Base-by-base conservation (phyloP, 1,284 basidiomycete genomes). In the Blastosporella zonata region DNA sequence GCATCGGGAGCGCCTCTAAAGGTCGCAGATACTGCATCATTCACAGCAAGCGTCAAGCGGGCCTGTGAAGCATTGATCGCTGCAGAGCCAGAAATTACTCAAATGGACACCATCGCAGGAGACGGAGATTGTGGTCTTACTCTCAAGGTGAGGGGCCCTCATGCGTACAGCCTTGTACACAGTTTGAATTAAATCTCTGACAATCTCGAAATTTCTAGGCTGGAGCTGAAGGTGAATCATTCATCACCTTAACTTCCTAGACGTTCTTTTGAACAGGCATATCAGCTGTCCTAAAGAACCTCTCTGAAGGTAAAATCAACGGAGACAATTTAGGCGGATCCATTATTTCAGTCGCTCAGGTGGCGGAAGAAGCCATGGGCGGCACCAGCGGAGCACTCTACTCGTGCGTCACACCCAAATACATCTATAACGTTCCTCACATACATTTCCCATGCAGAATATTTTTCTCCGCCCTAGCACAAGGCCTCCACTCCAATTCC, bases 331-430 rank as follows among this genome's bases (percentile, higher is more conserved):
- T 91, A 35, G 75, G 87, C 29, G 71, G 73, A 12, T 66, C 68
- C 37, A 71, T 92, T 48, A 79, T 90, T 31, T 71, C 74, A 3
- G 81, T 95, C 49, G 81, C 91, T 1, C 77, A 82, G 54, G 80
- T 87, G 20, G 84, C 85, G 2, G 91, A 94, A 67, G 84, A 89
- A 58, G 75, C 79, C 44, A 97, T 97, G 93, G 94, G 91, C 25
- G 94, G 94, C 15, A 97, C 93, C 4, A 90, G 85, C 53, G 94
- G 93, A 5, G 94, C 93, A 1, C 69, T 97, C 22, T 97, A 95
- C 65, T 92, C 91, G 87, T 90, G 57, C 55, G 83, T 59, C 37
- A 27, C 28, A 7, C 12, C 17, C 18, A 17, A 20, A 21, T 22
- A 39, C 23, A 1, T 25, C 13, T 20, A 20, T 33, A 13, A 13